These are phyloP conservation scores for Scenedesmus sp. DNA, from an alignment of 163 green algal species.

Conservation along the genomic window DNA sequence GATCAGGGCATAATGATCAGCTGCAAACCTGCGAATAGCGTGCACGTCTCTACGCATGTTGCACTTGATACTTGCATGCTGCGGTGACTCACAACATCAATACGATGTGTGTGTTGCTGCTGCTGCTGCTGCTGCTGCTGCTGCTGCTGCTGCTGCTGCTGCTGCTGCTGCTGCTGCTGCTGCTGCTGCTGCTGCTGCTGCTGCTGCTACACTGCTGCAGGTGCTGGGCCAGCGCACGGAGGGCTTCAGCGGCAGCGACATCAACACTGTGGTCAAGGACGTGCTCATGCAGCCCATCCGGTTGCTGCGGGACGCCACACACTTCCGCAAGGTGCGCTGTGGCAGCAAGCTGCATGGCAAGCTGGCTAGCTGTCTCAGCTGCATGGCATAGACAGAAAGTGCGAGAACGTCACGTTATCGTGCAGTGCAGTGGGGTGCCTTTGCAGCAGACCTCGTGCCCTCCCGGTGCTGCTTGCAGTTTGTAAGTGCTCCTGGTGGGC, in stretches of 20 bases:
- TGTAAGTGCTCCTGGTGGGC: no score
- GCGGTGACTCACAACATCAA: not conserved
- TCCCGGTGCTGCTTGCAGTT: not conserved
- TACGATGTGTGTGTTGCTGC: not conserved
- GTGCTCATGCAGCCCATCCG: conserved; percentile 98
- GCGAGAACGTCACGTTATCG: not conserved
- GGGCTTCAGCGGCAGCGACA: conserved; percentile 87
- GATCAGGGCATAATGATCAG: no score
- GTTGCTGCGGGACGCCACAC: conserved; percentile 95
- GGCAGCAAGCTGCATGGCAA: not conserved
- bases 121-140: not conserved
- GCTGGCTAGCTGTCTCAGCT: not conserved
- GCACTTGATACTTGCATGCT: no score
- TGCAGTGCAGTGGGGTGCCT: no score
- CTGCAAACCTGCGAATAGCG: no score
- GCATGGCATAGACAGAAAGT: not conserved
- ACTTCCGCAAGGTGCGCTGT: conserved; percentile 84
- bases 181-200: not conserved
- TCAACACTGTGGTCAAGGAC: conserved; percentile 95
- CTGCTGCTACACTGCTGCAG: conserved; percentile 49
- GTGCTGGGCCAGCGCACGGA: conserved; percentile 78
- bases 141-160: not conserved
- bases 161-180: not conserved
- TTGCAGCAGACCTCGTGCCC: not conserved
- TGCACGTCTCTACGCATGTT: no score